These are phyloP conservation scores for Pichia sporocuriosa DNA, from an alignment of 805 yeast species.

Conservation along the genomic window DNA sequence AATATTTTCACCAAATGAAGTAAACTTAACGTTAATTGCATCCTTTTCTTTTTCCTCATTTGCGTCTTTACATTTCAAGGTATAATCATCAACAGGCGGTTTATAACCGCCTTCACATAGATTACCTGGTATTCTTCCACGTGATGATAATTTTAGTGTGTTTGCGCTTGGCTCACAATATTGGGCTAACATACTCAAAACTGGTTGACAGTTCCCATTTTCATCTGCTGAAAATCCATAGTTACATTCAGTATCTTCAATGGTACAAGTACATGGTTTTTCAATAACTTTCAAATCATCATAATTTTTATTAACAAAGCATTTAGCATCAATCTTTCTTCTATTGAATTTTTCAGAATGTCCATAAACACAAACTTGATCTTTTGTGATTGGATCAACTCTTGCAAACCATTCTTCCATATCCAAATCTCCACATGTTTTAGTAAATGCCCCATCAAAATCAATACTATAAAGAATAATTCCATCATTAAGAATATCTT, in stretches of 20 bases:
- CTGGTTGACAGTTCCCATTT: conserved; percentile 43
- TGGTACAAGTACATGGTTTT: conserved; percentile 58
- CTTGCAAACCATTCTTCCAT: conserved; percentile 62
- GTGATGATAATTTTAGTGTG: conserved; percentile 20
- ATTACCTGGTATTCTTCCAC: conserved; percentile 23
- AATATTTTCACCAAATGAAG: conserved; percentile 47
- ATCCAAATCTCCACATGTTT: conserved; percentile 43
- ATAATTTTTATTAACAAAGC: conserved; percentile 47
- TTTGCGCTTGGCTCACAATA: conserved; percentile 20
- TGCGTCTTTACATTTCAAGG: conserved; percentile 33
- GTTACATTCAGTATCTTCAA: conserved; percentile 66
- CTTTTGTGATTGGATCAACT: conserved; percentile 24
- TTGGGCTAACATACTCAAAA: conserved; percentile 13
- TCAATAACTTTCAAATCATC: conserved; percentile 41
- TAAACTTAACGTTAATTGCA: conserved; percentile 33
- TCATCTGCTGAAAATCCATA: conserved; percentile 36
- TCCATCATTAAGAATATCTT: conserved; percentile 15
- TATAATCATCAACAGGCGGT: conserved; percentile 20
- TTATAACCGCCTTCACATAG: conserved; percentile 23
- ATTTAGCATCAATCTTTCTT: conserved; percentile 57
- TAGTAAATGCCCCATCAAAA: conserved; percentile 48
- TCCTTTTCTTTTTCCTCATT: conserved; percentile 13
- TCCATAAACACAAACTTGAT: conserved; percentile 59
- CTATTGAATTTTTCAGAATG: conserved; percentile 55
- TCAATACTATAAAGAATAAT: conserved; percentile 38